Conservation (phyloP, 345 rosid genomes). For the Eucalyptus microcorys region DNA sequence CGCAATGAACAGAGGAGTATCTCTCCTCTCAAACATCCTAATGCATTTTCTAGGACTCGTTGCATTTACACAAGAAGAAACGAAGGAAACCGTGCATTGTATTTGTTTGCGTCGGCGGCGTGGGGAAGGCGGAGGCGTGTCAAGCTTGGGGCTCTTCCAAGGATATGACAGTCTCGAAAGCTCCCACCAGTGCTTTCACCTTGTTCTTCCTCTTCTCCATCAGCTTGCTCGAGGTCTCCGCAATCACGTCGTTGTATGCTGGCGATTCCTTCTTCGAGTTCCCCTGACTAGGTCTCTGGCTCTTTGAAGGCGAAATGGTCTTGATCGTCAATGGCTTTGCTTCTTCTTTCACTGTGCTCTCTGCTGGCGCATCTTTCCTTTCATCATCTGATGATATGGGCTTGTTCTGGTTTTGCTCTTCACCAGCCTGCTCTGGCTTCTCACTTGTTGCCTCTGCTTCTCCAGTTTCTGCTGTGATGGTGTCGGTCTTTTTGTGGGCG, state of each 20-base stretch:
- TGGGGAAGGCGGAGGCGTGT: not conserved
- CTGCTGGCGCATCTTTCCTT: not conserved
- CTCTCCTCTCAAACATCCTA: not conserved
- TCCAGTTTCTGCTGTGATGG: not conserved
- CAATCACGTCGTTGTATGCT: constrained; percentile 78
- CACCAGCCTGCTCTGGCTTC: not conserved
- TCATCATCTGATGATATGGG: not conserved
- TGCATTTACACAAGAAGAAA: not conserved
- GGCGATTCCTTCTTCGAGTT: constrained; percentile 47
- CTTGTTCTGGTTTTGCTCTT: not conserved
- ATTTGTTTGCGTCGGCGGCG: not conserved
- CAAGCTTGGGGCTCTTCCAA: constrained; percentile 45
- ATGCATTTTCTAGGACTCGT: not conserved
- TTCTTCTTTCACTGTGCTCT: not conserved
- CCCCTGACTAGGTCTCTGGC: not conserved
- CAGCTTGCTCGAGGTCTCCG: constrained; percentile 59
- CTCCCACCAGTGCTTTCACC: constrained; percentile 80
- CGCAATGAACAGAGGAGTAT: not conserved
- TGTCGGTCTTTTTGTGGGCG: not conserved
- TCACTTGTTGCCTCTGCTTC: not conserved
- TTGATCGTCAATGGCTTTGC: not conserved
- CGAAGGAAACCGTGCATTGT: not conserved
- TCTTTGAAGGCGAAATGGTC: not conserved
- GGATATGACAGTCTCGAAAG: constrained; percentile 86
- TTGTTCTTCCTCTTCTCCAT: constrained; percentile 70